Conservation (phyloP, 305 asterid species). For the Solanum chacoense region DNA sequence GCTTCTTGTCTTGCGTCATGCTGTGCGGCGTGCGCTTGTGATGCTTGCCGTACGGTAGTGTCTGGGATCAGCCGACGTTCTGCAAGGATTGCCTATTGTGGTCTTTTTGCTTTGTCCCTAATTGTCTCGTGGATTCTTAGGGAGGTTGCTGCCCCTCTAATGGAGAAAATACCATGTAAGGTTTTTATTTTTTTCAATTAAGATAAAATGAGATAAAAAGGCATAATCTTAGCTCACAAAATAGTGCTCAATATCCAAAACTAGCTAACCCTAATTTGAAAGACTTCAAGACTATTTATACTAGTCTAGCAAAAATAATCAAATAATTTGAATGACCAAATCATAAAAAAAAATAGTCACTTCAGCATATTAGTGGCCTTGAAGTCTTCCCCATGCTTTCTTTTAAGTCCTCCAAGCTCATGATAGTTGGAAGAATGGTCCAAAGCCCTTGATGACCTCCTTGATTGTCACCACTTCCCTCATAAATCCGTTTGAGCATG, state of each 20-base stretch:
- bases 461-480: not conserved
- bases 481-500: not conserved
- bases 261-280: not conserved
- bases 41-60: conserved; percentile 76
- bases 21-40: conserved; percentile 87
- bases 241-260: not conserved
- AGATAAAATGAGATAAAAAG: not conserved
- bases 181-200: not conserved
- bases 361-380: not conserved
- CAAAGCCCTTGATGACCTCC: not conserved
- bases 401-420: not conserved
- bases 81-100: conserved; percentile 92
- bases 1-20: conserved; percentile 92
- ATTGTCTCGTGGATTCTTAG: conserved; percentile 88
- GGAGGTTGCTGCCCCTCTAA: conserved; percentile 88
- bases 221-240: not conserved
- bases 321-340: not conserved
- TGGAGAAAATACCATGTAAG: conserved; percentile 92
- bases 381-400: not conserved
- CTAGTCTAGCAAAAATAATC: not conserved
- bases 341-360: not conserved
- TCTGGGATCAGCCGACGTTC: conserved; percentile 88
- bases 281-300: not conserved
- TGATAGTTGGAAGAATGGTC: not conserved
- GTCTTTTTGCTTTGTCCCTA: conserved; percentile 78